A percentile compares a stretch with the other conserved stretches of the same genome.
Evolutionary conservation across 2,329 filamentous ascomycete species (phyloP).

Genomic region (Alternaria infectoria): DNA sequence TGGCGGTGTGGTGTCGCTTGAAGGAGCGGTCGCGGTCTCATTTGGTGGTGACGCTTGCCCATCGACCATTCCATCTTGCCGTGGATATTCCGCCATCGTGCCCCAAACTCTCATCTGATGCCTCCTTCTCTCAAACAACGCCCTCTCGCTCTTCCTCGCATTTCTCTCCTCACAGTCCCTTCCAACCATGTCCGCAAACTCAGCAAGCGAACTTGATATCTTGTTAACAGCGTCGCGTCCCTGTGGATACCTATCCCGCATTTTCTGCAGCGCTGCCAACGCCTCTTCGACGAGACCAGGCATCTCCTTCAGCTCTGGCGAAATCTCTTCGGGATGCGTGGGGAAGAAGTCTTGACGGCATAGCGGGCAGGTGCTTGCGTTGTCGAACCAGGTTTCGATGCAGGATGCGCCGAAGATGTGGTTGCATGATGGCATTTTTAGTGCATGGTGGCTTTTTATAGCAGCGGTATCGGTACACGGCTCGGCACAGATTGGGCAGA

Average conservation of each 20-base stretch:
- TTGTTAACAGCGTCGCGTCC: neutral
- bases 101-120: neutral
- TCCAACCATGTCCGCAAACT: neutral
- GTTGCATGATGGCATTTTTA: neutral
- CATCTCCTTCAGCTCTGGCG: neutral
- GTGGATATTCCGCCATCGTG: neutral
- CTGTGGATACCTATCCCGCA: neutral
- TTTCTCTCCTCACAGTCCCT: neutral
- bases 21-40: neutral
- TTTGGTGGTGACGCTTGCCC: neutral
- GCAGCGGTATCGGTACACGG: neutral
- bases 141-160: neutral
- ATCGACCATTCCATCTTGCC: neutral
- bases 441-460: neutral
- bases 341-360: neutral
- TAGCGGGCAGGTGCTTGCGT: neutral
- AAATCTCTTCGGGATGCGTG: neutral
- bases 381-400: slow-evolving; percentile 1
- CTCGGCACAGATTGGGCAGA: neutral
- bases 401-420: neutral
- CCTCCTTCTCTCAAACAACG: neutral
- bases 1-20: neutral
- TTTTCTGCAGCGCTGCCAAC: neutral
- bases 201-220: neutral
- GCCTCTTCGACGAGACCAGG: neutral